These are phyloP conservation scores for Peronospora farinosa DNA, from an alignment of 352 stramenopile species.

Conservation along the genomic window DNA sequence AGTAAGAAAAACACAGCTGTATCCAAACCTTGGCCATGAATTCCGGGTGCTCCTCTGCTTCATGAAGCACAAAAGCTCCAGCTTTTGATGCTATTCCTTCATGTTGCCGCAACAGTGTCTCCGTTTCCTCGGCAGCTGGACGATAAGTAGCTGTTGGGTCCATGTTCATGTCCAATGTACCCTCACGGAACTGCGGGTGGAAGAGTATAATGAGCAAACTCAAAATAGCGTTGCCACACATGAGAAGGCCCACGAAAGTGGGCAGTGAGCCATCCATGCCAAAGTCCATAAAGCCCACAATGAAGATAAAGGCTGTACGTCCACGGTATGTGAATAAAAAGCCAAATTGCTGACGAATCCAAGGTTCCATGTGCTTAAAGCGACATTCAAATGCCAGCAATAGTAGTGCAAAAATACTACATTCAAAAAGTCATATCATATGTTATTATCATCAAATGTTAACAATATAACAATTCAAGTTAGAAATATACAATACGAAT, in stretches of 20 bases:
- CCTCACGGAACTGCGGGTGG: conserved; percentile 81
- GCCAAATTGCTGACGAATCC: conserved; percentile 79
- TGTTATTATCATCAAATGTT: neutral
- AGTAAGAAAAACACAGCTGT: neutral
- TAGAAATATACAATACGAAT: conserved; percentile 1
- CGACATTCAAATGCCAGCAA: conserved; percentile 83
- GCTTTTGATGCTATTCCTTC: conserved; percentile 52
- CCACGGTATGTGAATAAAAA: conserved; percentile 87
- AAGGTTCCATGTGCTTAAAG: conserved; percentile 83
- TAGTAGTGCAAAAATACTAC: conserved; percentile 76
- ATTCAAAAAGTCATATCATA: conserved; percentile 3
- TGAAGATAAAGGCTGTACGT: conserved; percentile 78
- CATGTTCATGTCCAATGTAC: conserved; percentile 60
- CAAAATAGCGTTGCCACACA: conserved; percentile 71
- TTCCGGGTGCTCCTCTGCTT: conserved; percentile 69
- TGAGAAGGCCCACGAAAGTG: conserved; percentile 66
- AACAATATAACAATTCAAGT: neutral
- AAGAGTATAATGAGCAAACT: conserved; percentile 77
- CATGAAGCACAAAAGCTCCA: conserved; percentile 55
- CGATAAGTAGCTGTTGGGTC: conserved; percentile 72
- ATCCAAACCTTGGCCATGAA: conserved; percentile 53
- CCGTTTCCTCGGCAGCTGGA: conserved; percentile 54
- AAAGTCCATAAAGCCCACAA: conserved; percentile 86
- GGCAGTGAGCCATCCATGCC: conserved; percentile 71
- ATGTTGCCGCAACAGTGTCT: conserved; percentile 57